phyloP scores from a whole-genome alignment of 1,284 basidiomycete genomes.

The Kwoniella shivajii region DNA sequence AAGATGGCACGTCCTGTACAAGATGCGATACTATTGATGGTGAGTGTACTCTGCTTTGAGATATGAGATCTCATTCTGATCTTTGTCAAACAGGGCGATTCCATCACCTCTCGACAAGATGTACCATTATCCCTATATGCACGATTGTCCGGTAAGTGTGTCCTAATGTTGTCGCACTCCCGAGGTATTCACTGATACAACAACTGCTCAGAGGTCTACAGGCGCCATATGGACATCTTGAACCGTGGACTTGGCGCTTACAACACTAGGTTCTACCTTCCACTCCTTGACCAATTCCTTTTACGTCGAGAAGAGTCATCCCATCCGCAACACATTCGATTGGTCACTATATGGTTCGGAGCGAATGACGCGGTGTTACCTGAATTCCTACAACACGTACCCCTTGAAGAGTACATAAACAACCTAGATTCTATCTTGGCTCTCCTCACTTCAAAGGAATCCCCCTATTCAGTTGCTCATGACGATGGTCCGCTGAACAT shows the following conservation, averaged over 20 bases:
- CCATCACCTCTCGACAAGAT: conserved; percentile 2
- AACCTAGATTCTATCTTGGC: background rate
- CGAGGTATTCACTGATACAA: too few species aligned
- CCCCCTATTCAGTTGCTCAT: background rate
- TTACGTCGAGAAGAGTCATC: background rate
- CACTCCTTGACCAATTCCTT: background rate
- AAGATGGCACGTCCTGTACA: background rate
- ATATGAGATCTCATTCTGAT: too few species aligned
- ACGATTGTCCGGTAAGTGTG: background rate
- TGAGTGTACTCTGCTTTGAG: background rate
- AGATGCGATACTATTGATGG: background rate
- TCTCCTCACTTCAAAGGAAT: background rate
- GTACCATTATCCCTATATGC: conserved; percentile 1
- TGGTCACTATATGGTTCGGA: conserved; percentile 4
- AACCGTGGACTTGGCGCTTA: conserved; percentile 1
- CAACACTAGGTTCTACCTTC: background rate
- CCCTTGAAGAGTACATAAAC: background rate
- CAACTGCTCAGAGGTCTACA: background rate
- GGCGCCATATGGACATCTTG: background rate
- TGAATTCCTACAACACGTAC: background rate
- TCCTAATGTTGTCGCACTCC: too few species aligned
- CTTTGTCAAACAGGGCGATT: background rate
- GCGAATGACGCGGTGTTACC: conserved; percentile 3
- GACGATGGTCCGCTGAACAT: conserved; percentile 3
- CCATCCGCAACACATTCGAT: background rate